Base-by-base conservation (phyloP, 2,329 filamentous ascomycete species). In the Colletotrichum paranaense region DNA sequence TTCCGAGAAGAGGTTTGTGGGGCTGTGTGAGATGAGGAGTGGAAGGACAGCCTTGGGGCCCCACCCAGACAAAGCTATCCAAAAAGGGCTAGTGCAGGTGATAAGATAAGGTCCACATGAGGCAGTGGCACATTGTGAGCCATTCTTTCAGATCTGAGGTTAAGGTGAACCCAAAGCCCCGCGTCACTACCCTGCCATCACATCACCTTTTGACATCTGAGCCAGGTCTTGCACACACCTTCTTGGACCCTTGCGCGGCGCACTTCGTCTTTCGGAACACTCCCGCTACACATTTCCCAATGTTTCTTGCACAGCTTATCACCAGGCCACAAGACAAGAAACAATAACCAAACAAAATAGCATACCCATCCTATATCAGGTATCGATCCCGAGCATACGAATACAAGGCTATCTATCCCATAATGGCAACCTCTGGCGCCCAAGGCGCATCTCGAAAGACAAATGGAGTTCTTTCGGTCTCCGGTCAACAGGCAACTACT, bases 391-490 rank as follows among this genome's bases (percentile, higher is more conserved):
- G 24, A 19, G 14, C 26, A 64, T 24, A 62, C 35, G 56, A n/a
- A 24, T 56, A 28, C 56, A 67, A 56, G 24, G 60, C 26, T 28
- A 49, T 62, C 16, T 52, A 30, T 35, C 12, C 22, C 22, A 57
- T 32, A 22, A 76, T 76, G 75, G 55, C 74, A 35, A 65, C 67
- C 2, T 55, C 75, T 7, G 56, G 67, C 52, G 58, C 70, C 38
- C 73, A 73, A 16, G 64, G 60, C 46, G 26, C 70, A 24, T 68
- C 69, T 14, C 84, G 82, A 49, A 85, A 85, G 75, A 75, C 86
- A 5, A 90, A 89, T 76, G 90, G 90, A 30, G 84, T 90, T 11
- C 81, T 90, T 42, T 84, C 88, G 56, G 85, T 89, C 59, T 82
- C 85, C 56, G 82, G 84, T 11, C 81, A 84, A 26, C 84, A 86